Evolutionary conservation across 2,329 filamentous ascomycete species (phyloP), one percentile per base, ranked within the genome.

Genomic region (Aureobasidium sp.): DNA sequence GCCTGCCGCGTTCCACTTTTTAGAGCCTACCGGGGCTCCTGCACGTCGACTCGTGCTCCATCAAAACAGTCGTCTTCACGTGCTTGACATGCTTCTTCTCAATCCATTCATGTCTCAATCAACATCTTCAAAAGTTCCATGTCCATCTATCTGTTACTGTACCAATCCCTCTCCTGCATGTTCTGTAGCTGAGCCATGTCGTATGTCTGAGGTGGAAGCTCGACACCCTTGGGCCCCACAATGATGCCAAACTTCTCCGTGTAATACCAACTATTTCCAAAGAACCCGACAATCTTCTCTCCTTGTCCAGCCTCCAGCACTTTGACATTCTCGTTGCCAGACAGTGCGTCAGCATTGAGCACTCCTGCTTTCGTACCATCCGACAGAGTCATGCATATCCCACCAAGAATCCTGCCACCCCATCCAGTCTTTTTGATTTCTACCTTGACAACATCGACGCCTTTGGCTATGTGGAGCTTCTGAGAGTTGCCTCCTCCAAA

Each of bases 241-340:
- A 78, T 66, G 45, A 77, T 76, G 4, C 74, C 75, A 61, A 77
- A 77, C 56, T 76, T 69, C 34, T 60, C 38, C 37, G 50, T 57
- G 62, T 58, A 63, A 66, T 32, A 60, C 59, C 60, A 58, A 53
- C 68, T 74, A 44, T 59, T 62, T 2, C 74, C 74, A 54, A 64
- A 75, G 57, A 77, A 77, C 0, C 74, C 74, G 7, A 78, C 64
- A 39, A 77, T 71, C 11, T 64, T 64, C 47, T 77, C 69, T 22
- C 66, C 63, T 0, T 55, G 37, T 1, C 56, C 61, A 1, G 70
- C 65, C 48, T 66, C 65, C 59, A 68, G 58, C 35, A 58, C 51
- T 14, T 60, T 54, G 48, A 66, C 42, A 51, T 59, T 59, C 34
- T 42, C 6, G 21, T 7, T 27, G 11, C 3, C 10, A 14, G 10